phyloP scores from a whole-genome alignment of 2,329 filamentous ascomycete genomes.

The Clonostachys byssicola region DNA sequence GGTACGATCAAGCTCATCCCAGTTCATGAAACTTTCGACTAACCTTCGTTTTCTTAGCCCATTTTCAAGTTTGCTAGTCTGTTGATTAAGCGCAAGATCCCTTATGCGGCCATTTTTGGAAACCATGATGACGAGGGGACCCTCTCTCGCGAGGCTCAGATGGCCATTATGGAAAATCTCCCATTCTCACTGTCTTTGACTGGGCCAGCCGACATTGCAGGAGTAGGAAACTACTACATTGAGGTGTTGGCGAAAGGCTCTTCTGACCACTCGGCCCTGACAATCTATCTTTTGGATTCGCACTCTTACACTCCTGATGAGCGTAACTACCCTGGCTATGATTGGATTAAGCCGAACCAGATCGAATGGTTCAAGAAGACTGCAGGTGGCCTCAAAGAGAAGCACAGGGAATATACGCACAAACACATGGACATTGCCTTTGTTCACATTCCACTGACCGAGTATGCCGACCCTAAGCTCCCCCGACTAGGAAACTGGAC shows the following conservation, averaged over 20 bases:
- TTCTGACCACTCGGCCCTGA: slow-evolving; percentile 84
- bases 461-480: slow-evolving; percentile 66
- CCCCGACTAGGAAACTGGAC: slow-evolving; percentile 65
- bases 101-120: slow-evolving; percentile 91
- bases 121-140: slow-evolving; percentile 95
- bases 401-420: slow-evolving; percentile 80
- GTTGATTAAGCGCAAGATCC: slow-evolving; percentile 81
- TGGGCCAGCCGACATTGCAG: slow-evolving; percentile 79
- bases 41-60: slow-evolving; percentile 41
- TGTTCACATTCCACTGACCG: slow-evolving; percentile 93
- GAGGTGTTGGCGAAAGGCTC: slow-evolving; percentile 79
- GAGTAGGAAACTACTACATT: slow-evolving; percentile 91
- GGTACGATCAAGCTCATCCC: slow-evolving; percentile 35
- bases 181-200: slow-evolving; percentile 86
- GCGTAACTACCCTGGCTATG: slow-evolving; percentile 83
- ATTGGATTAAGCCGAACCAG: slow-evolving; percentile 93
- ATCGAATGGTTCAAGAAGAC: slow-evolving; percentile 92
- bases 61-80: slow-evolving; percentile 90
- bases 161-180: slow-evolving; percentile 80
- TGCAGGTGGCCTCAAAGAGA: slow-evolving; percentile 67
- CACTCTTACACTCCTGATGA: slow-evolving; percentile 91
- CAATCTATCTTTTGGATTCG: slow-evolving; percentile 91
- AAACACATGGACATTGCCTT: slow-evolving; percentile 96
- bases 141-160: slow-evolving; percentile 71
- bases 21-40: neutral